These are phyloP conservation scores for Fomitopsis serialis DNA, from an alignment of 768 basidiomycete species.

Conservation along the genomic window DNA sequence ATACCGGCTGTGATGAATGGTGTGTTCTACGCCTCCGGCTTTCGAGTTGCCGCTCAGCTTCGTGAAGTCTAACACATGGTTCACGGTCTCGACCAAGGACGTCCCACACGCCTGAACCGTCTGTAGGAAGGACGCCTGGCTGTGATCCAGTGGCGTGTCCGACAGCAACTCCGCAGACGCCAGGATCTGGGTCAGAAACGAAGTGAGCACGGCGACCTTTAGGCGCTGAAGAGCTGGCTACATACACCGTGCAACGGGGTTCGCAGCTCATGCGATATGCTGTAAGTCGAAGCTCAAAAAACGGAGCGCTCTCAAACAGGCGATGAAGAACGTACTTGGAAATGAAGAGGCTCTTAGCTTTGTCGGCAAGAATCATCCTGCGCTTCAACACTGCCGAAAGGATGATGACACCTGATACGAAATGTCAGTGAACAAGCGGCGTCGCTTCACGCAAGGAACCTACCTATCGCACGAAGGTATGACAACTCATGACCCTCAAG, in stretches of 20 bases:
- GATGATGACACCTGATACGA: slow-evolving; percentile 71
- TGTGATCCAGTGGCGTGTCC: slow-evolving; percentile 77
- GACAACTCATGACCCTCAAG: slow-evolving; percentile 88
- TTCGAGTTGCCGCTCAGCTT: slow-evolving; percentile 87
- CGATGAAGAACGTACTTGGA: slow-evolving; percentile 57
- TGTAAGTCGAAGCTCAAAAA: slow-evolving; percentile 24
- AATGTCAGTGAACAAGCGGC: neutral
- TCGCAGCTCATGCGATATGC: slow-evolving; percentile 86
- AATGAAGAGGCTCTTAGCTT: slow-evolving; percentile 88
- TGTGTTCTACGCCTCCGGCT: slow-evolving; percentile 71
- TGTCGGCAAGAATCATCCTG: slow-evolving; percentile 91
- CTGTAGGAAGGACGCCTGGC: slow-evolving; percentile 82
- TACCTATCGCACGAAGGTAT: slow-evolving; percentile 86
- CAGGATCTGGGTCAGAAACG: slow-evolving; percentile 51
- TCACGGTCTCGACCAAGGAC: slow-evolving; percentile 94
- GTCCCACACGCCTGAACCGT: slow-evolving; percentile 94
- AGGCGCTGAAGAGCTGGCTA: slow-evolving; percentile 1
- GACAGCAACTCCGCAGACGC: slow-evolving; percentile 89
- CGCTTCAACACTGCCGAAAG: slow-evolving; percentile 89
- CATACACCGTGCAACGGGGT: slow-evolving; percentile 88
- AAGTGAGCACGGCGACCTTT: neutral
- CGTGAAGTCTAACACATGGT: slow-evolving; percentile 94
- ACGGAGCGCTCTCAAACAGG: neutral
- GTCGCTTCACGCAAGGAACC: slow-evolving; percentile 3
- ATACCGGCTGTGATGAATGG: slow-evolving; percentile 62